Evolutionary conservation across 2,329 filamentous ascomycete species (phyloP), one percentile per base, ranked within the genome.

Genomic region (Hypocrella siamensis): DNA sequence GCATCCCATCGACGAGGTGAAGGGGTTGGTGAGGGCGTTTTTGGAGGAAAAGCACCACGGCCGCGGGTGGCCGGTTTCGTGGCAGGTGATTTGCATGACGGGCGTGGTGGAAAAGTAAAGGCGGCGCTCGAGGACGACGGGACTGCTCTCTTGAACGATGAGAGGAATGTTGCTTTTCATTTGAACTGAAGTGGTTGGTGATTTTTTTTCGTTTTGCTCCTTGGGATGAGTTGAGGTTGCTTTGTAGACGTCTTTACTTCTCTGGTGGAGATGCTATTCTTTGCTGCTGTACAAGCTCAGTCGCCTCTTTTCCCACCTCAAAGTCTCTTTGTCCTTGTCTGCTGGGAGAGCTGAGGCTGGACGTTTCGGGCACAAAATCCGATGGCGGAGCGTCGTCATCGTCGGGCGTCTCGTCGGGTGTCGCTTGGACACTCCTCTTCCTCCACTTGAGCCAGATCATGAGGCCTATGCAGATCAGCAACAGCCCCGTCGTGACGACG

Each of bases 21-120:
- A 43, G 33, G 45, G 31, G 15, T 22, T 56, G 42, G 25, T 64
- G 11, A 48, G 40, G 40, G 43, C 42, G 25, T 48, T 56, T 38
- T 34, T 65, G 25, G 47, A 49, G 31, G 48, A 57, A 26, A 65
- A 60, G 44, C 48, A 63, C n/a, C 11, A 14, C 11, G 30, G 30
- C 6, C 5, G 19, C 17, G 29, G 19, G 14, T 26, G 22, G 22
- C 6, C 25, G 10, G 16, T 31, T 25, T 7, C n/a, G 19, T 26
- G 21, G 30, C 12, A 26, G 17, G 21, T 26, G 8, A 31, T 31
- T 18, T 31, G 16, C 6, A 31, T 31, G 9, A 18, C 28, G 5
- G 28, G 28, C 10, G 16, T 9, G 18, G 28, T 21, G 7, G 19
- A 22, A 4, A 30, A 30, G 28, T 30, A n/a, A 30, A 27, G 26